Evolutionary conservation across 306 rosid genomes (phyloP).

Genomic region (Luffa aegyptiaca): DNA sequence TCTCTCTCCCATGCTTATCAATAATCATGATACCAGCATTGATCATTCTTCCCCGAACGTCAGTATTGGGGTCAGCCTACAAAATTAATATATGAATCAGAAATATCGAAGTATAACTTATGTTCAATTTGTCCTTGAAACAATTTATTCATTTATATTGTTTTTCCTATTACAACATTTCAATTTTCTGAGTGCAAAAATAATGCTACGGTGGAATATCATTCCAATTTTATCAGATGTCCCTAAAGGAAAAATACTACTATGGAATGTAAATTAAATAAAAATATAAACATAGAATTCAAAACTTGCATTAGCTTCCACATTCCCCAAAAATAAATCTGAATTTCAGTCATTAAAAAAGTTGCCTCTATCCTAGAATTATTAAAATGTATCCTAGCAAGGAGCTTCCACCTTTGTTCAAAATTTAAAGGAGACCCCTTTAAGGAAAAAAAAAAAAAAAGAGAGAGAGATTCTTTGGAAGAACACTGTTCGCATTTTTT

Average conservation of each 20-base stretch:
- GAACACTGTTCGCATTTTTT: too few species aligned
- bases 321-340: neutral
- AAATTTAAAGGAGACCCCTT: neutral
- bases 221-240: neutral
- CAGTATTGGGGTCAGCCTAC: constrained; percentile 94
- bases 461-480: too few species aligned
- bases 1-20: constrained; percentile 87
- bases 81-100: constrained; percentile 19
- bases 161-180: neutral
- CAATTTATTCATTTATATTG: neutral
- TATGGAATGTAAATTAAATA: neutral
- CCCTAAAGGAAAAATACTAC: neutral
- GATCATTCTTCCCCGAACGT: constrained; percentile 95
- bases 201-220: neutral
- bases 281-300: neutral
- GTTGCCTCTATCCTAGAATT: neutral
- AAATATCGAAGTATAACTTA: neutral
- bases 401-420: neutral
- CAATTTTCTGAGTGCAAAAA: neutral
- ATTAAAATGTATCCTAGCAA: neutral
- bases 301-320: neutral
- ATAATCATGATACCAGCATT: constrained; percentile 92
- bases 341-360: neutral
- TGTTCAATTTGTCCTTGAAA: neutral
- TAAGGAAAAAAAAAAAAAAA: too few species aligned